Conservation (phyloP, 495 filamentous ascomycete species). For the Podospora comata region DNA sequence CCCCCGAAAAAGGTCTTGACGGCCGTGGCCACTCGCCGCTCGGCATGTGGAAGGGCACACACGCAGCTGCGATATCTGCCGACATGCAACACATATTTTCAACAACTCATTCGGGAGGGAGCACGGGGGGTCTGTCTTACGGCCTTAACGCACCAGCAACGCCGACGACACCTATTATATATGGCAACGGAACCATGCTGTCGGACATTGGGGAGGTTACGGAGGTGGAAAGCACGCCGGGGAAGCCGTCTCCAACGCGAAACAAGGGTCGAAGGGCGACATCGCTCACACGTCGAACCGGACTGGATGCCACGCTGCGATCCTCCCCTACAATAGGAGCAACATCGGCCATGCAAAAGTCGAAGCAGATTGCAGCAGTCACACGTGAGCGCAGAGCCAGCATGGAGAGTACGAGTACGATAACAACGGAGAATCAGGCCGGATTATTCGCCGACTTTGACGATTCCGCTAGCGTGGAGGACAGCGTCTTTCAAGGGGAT, state of each 20-base stretch:
- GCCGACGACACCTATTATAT: constrained; percentile 58
- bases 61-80: constrained; percentile 31
- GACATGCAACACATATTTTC: constrained; percentile 36
- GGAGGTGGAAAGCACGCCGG: constrained; percentile 54
- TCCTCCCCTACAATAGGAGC: constrained; percentile 39
- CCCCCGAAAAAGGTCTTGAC: constrained; percentile 40
- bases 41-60: constrained; percentile 47
- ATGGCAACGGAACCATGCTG: constrained; percentile 59
- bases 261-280: constrained; percentile 14
- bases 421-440: constrained; percentile 45
- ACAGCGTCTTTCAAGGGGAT: constrained; percentile 57
- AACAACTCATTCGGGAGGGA: constrained; percentile 15
- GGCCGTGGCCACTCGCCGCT: constrained; percentile 37
- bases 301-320: constrained; percentile 26
- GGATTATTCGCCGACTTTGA: constrained; percentile 54
- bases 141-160: constrained; percentile 51
- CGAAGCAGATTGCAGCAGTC: constrained; percentile 34
- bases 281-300: constrained; percentile 25
- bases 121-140: constrained; percentile 25
- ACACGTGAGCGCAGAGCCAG: constrained; percentile 42
- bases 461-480: constrained; percentile 53
- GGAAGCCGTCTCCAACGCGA: constrained; percentile 32
- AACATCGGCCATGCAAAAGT: constrained; percentile 35
- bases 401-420: constrained; percentile 51
- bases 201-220: constrained; percentile 74